These are phyloP conservation scores for Penicillium thymicola DNA, from an alignment of 2,329 filamentous ascomycete species.

Conservation along the genomic window DNA sequence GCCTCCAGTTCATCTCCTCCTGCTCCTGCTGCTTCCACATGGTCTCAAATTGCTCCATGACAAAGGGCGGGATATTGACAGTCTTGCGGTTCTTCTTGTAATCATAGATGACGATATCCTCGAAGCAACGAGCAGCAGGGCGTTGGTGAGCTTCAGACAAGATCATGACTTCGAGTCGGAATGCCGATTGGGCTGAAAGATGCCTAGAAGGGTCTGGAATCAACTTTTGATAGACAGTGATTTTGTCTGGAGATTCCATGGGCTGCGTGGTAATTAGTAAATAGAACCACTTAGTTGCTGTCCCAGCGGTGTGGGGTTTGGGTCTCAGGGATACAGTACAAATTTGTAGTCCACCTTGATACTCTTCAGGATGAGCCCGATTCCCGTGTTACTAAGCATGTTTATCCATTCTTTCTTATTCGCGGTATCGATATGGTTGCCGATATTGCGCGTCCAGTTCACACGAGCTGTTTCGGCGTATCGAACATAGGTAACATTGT, in stretches of 20 bases:
- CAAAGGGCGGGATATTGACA: slow-evolving; percentile 54
- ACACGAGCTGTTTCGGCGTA: slow-evolving; percentile 80
- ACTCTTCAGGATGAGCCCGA: slow-evolving; percentile 74
- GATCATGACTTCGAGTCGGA: slow-evolving; percentile 58
- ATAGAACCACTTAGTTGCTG: background rate
- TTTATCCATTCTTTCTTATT: slow-evolving; percentile 65
- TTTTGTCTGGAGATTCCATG: slow-evolving; percentile 75
- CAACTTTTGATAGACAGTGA: slow-evolving; percentile 82
- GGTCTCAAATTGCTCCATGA: slow-evolving; percentile 58
- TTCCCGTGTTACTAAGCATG: slow-evolving; percentile 62
- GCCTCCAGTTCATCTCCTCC: slow-evolving; percentile 52
- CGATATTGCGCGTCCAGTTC: slow-evolving; percentile 73
- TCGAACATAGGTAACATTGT: slow-evolving; percentile 78
- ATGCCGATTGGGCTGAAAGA: slow-evolving; percentile 30
- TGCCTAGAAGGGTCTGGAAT: slow-evolving; percentile 47
- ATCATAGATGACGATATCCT: slow-evolving; percentile 79
- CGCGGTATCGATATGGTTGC: slow-evolving; percentile 57
- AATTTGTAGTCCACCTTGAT: slow-evolving; percentile 87
- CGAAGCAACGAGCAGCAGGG: slow-evolving; percentile 68
- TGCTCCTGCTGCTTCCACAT: slow-evolving; percentile 62
- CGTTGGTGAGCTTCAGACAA: slow-evolving; percentile 73
- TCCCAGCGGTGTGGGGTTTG: background rate
- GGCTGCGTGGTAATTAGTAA: slow-evolving; percentile 52
- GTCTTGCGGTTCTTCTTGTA: slow-evolving; percentile 59
- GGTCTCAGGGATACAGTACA: slow-evolving; percentile 44